Evolutionary conservation across 768 basidiomycete genomes (phyloP).

Genomic region (Roridomyces roridus): DNA sequence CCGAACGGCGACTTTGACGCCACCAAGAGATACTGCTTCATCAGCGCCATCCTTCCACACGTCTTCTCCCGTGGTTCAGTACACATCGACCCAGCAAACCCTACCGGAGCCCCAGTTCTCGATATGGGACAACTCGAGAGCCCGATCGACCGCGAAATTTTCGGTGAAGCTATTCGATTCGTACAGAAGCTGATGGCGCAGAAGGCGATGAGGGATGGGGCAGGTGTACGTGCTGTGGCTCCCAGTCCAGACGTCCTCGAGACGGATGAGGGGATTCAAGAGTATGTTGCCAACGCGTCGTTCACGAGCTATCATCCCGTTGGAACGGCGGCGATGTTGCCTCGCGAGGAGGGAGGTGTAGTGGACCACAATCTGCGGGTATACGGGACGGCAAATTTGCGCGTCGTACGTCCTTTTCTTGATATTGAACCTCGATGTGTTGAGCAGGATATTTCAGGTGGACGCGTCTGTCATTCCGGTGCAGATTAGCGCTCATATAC

Average conservation of each 20-base stretch:
- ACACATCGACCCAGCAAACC: constrained; percentile 3
- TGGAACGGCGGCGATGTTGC: constrained; percentile 43
- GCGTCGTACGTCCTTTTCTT: constrained; percentile 22
- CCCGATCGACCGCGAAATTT: constrained; percentile 15
- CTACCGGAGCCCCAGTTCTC: neutral
- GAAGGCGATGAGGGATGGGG: neutral
- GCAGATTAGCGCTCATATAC: constrained; percentile 3
- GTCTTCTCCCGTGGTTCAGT: constrained; percentile 12
- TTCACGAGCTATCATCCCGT: constrained; percentile 20
- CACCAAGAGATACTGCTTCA: constrained; percentile 1
- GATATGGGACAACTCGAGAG: constrained; percentile 6
- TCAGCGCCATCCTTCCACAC: neutral
- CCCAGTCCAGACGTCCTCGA: constrained; percentile 33
- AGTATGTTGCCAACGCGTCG: constrained; percentile 15
- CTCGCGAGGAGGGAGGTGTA: constrained; percentile 42
- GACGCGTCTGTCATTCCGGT: constrained; percentile 12
- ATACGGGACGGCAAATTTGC: constrained; percentile 33
- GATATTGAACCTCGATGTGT: too few relatives aligned
- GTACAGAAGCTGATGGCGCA: neutral
- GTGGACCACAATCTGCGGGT: constrained; percentile 42
- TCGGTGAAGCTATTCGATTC: constrained; percentile 14
- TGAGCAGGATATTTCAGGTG: neutral
- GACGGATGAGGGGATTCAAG: constrained; percentile 35
- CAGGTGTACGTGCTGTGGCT: constrained; percentile 29
- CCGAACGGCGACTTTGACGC: constrained; percentile 2